A percentile compares a stretch with the other conserved stretches of the same genome.
phyloP scores from a whole-genome alignment of 768 basidiomycete species.

The Mycena alexandri region DNA sequence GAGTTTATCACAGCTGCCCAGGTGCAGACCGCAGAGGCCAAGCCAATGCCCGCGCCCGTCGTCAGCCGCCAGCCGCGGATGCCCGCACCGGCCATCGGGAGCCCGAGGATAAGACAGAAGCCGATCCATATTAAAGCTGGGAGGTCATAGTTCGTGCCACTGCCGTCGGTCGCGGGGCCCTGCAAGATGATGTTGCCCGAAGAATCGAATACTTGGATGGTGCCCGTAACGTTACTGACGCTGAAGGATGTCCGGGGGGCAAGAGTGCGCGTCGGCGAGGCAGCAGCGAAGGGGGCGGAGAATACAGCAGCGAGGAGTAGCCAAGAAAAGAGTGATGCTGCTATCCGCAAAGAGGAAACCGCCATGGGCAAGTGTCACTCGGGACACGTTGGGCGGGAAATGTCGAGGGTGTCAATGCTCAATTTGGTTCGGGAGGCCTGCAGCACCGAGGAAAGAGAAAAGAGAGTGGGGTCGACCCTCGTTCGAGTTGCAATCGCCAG shows the following conservation, averaged over 20 bases:
- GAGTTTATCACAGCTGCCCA: constrained; percentile 77
- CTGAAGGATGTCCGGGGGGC: constrained; percentile 23
- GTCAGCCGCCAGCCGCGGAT: constrained; percentile 70
- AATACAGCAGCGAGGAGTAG: constrained; percentile 13
- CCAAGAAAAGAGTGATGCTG: constrained; percentile 30
- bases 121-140: constrained; percentile 71
- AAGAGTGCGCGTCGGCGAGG: constrained; percentile 28
- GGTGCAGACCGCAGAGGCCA: constrained; percentile 61
- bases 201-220: constrained; percentile 56
- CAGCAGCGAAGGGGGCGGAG: constrained; percentile 18
- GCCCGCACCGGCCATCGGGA: constrained; percentile 67
- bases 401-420: constrained; percentile 1
- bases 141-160: constrained; percentile 61
- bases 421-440: constrained; percentile 22
- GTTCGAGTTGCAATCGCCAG: constrained; percentile 5
- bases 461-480: constrained; percentile 18
- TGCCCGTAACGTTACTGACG: constrained; percentile 53
- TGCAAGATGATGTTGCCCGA: constrained; percentile 63
- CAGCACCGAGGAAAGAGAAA: constrained; percentile 20
- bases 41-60: constrained; percentile 65
- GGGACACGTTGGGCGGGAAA: constrained; percentile 3
- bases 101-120: constrained; percentile 64
- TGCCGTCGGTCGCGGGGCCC: constrained; percentile 69
- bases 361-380: constrained; percentile 29
- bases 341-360: constrained; percentile 18